Percentiles rank a stretch among this genome's conserved stretches.
These are phyloP conservation scores for Epichloe sibirici DNA, from an alignment of 2,329 filamentous ascomycete genomes.

Conservation along the genomic window DNA sequence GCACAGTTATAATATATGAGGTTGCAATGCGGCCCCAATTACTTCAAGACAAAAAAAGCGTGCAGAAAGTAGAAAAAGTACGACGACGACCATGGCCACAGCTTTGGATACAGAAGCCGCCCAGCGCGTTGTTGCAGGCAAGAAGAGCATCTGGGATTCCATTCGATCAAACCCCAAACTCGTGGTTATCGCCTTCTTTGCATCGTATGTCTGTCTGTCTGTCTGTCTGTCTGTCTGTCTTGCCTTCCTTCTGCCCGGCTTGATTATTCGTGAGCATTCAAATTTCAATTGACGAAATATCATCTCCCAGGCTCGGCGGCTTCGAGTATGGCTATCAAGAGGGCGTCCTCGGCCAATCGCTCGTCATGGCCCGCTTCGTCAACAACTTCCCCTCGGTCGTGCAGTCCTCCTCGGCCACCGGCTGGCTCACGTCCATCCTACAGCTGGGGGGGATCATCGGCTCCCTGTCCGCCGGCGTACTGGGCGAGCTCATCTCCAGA, in stretches of 20 bases:
- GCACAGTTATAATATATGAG: neutral
- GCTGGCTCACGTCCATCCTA: slow-evolving; percentile 39
- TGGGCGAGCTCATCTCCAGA: slow-evolving; percentile 17
- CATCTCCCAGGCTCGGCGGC: slow-evolving; percentile 29
- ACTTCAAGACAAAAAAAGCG: neutral
- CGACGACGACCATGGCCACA: neutral
- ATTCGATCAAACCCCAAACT: slow-evolving; percentile 24
- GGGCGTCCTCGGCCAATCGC: slow-evolving; percentile 39
- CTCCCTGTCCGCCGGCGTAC: slow-evolving; percentile 32
- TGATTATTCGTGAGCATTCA: neutral
- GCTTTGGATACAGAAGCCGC: slow-evolving; percentile 8
- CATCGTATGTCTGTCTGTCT: slow-evolving; percentile 19
- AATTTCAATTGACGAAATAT: neutral
- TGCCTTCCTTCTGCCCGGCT: neutral
- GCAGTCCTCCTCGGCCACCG: slow-evolving; percentile 31
- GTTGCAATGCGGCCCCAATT: neutral
- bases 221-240: no score
- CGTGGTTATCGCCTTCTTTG: slow-evolving; percentile 27
- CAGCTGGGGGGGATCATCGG: slow-evolving; percentile 39
- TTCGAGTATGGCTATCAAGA: slow-evolving; percentile 43
- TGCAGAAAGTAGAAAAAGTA: neutral
- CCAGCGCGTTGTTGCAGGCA: slow-evolving; percentile 7
- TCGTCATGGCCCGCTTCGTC: slow-evolving; percentile 38
- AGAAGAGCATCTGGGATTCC: slow-evolving; percentile 3
- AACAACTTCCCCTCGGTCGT: slow-evolving; percentile 36